These are phyloP conservation scores for Allomyces macrogynus DNA, from an alignment of 192 early-diverging fungal species.

Conservation along the genomic window DNA sequence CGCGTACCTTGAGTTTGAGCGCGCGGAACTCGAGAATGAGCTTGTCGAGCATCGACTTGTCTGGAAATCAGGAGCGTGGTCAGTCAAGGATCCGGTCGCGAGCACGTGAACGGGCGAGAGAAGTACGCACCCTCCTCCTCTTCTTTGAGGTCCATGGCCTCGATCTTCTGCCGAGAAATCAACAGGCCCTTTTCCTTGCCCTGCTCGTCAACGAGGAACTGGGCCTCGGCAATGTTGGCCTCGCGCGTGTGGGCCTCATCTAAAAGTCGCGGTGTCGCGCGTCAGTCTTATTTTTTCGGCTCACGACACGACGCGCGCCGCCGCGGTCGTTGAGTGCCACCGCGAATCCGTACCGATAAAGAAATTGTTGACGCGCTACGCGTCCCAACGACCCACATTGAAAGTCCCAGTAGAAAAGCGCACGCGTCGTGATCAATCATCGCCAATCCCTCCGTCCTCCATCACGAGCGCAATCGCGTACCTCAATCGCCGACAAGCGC, in stretches of 20 bases:
- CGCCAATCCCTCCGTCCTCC: too few relatives aligned
- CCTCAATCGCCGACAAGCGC: constrained; percentile 6
- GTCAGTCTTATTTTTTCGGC: too few relatives aligned
- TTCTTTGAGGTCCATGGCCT: constrained; percentile 9
- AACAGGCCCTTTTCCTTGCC: constrained; percentile 6
- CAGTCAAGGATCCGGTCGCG: too few relatives aligned
- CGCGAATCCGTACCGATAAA: constrained; percentile 4
- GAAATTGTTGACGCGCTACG: constrained; percentile 13
- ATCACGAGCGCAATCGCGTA: too few relatives aligned
- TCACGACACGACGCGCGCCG: too few relatives aligned
- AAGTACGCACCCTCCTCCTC: constrained; percentile 5
- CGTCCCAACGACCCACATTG: too few relatives aligned
- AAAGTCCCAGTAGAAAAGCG: too few relatives aligned
- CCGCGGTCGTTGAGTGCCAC: too few relatives aligned
- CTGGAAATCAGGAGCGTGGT: neutral
- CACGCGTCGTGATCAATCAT: too few relatives aligned
- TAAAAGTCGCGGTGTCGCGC: neutral
- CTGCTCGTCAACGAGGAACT: constrained; percentile 8
- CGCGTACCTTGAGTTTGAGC: constrained; percentile 8
- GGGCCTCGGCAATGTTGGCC: constrained; percentile 11
- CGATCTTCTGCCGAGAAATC: constrained; percentile 4
- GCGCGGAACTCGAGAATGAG: constrained; percentile 7
- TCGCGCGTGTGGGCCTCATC: constrained; percentile 13
- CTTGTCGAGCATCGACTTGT: constrained; percentile 12
- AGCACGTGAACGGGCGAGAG: too few relatives aligned